These are phyloP conservation scores for Rubroboletus satanas DNA, from an alignment of 768 basidiomycete species.

Conservation along the genomic window DNA sequence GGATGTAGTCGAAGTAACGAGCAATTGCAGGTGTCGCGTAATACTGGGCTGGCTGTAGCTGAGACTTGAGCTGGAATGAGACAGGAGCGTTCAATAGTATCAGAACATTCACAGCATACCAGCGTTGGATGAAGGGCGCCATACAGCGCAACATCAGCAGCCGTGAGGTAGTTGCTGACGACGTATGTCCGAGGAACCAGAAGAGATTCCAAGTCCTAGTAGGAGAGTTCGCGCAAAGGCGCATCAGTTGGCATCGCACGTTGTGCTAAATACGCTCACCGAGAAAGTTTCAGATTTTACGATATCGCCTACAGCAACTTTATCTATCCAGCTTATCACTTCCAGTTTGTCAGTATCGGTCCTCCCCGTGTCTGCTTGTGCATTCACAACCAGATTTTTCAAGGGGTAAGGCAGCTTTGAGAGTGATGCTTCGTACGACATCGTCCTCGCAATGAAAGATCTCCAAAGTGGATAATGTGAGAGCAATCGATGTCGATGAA, in stretches of 20 bases:
- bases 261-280: conserved; percentile 34
- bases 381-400: conserved; percentile 51
- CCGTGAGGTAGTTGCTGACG: conserved; percentile 79
- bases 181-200: conserved; percentile 80
- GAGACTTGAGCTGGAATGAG: conserved; percentile 46
- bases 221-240: conserved; percentile 2
- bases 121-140: conserved; percentile 80
- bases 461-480: conserved; percentile 6
- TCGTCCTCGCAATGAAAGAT: conserved; percentile 27
- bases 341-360: conserved; percentile 61
- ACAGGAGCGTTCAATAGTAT: neutral
- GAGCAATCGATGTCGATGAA: conserved; percentile 25
- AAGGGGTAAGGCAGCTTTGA: conserved; percentile 45
- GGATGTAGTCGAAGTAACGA: conserved; percentile 95
- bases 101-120: conserved; percentile 42
- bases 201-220: conserved; percentile 72
- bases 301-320: conserved; percentile 48
- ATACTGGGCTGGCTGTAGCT: conserved; percentile 67
- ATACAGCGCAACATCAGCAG: conserved; percentile 89
- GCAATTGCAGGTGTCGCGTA: conserved; percentile 78
- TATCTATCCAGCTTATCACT: conserved; percentile 68
- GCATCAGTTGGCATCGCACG: neutral
- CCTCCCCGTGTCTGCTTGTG: conserved; percentile 43
- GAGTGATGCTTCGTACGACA: conserved; percentile 53
- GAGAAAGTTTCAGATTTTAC: conserved; percentile 45